Evolutionary conservation across 208 protist species (phyloP), one percentile per base, ranked within the genome.

Genomic region (Leishmania arabica): DNA sequence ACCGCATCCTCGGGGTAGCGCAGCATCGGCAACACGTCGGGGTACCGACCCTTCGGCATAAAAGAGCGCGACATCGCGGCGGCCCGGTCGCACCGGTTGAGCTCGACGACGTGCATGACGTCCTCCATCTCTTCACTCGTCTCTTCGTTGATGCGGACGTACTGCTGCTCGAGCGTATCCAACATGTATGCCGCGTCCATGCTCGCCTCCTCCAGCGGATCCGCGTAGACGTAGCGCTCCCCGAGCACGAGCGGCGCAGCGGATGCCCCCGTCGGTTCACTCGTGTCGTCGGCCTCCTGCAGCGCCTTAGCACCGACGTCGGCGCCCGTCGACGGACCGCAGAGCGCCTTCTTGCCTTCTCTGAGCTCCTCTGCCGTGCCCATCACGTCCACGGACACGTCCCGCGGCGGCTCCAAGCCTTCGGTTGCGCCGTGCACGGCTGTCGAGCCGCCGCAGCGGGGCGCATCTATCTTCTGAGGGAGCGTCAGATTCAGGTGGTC

Each of bases 81-180:
- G 53, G 71, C 72, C 51, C 82, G 79, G 58, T 81, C 79, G 62
- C 77, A 75, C 27, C 64, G 68, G 84, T 86, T 79, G 6, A 88
- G 60, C 81, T 84, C 84, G 15, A 92, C 84, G 21, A 88, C 81
- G 80, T 91, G 80, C 56, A 89, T 70, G 21, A 82, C 3, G 76
- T 89, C 85, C 71, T 89, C 86, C 70, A 89, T 88, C 77, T 86
- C 82, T 64, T 91, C 86, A 2, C 76, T 69, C 1, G 83, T 91
- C 75, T 86, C 85, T 62, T 84, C 85, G 80, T 88, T 85, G 42
- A 91, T 54, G 72, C 86, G 83, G 45, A 88, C 84, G 80, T 86
- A 88, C 78, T 88, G 81, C 72, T 81, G 56, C 70, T 88, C 70
- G n/a, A 86, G 85, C 31, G 70, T 77, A 70, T 80, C 56, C 37